These are phyloP conservation scores for Moricandia arvensis DNA, from an alignment of 345 rosid genomes.

Conservation along the genomic window DNA sequence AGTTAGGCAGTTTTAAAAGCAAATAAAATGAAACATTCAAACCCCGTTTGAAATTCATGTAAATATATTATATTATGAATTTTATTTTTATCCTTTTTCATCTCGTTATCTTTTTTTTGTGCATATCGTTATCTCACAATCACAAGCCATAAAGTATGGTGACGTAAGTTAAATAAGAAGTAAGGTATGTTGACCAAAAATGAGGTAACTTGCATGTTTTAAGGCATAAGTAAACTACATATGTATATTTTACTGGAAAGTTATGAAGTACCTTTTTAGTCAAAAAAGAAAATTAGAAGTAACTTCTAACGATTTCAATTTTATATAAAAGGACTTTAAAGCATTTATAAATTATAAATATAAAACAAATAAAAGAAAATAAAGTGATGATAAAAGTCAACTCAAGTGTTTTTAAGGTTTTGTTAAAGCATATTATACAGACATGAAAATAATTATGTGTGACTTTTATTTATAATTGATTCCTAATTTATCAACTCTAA, in stretches of 20 bases:
- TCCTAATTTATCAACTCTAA: background rate
- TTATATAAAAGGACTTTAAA: background rate
- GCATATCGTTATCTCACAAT: background rate
- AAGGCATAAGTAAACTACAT: background rate
- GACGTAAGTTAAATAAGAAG: background rate
- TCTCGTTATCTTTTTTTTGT: too few species aligned
- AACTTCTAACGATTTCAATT: background rate
- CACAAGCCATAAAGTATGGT: background rate
- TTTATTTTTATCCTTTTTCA: background rate
- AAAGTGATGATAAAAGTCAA: background rate
- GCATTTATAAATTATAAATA: background rate
- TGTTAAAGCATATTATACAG: background rate
- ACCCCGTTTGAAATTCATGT: background rate
- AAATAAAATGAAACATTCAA: slow-evolving; percentile 8
- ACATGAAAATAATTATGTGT: background rate
- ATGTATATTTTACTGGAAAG: background rate
- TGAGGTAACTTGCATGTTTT: background rate
- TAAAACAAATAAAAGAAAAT: background rate
- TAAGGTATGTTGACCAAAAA: too few species aligned
- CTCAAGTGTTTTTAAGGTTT: background rate
- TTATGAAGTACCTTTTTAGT: background rate
- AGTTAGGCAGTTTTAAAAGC: slow-evolving; percentile 16
- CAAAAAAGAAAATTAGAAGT: background rate
- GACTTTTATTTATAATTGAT: background rate
- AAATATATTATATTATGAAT: background rate